Percentiles rank a stretch among this genome's conserved stretches.
phyloP scores from a whole-genome alignment of 345 rosid species.

The Corchorus capsularis region DNA sequence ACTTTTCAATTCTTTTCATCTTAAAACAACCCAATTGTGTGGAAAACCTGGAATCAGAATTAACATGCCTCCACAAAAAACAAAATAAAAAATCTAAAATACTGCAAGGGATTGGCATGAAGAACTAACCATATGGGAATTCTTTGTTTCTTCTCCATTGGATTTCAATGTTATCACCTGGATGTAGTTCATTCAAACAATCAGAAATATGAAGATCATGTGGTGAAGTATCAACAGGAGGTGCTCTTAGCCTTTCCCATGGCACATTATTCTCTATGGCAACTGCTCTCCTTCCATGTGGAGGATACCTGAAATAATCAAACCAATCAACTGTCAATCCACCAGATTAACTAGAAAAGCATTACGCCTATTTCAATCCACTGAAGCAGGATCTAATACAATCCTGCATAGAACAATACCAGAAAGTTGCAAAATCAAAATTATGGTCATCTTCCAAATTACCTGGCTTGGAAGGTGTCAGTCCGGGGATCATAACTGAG shows the following conservation, averaged over 20 bases:
- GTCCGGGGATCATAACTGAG: slow-evolving; percentile 70
- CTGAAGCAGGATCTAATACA: neutral
- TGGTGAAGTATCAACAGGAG: slow-evolving; percentile 66
- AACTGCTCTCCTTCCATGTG: slow-evolving; percentile 65
- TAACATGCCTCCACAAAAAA: neutral
- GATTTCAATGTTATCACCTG: slow-evolving; percentile 90
- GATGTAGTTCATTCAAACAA: slow-evolving; percentile 67
- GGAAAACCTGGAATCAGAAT: neutral
- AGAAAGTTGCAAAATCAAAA: slow-evolving; percentile 3
- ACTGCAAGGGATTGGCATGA: neutral
- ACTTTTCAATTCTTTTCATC: neutral
- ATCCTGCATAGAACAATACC: neutral
- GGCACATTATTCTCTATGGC: slow-evolving; percentile 63
- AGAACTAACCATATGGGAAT: slow-evolving; percentile 60
- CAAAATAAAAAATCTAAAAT: neutral
- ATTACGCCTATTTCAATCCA: slow-evolving; percentile 1
- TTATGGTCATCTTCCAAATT: slow-evolving; percentile 16
- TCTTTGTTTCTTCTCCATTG: slow-evolving; percentile 96
- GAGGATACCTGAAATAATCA: slow-evolving; percentile 65
- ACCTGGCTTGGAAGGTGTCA: slow-evolving; percentile 89
- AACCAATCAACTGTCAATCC: slow-evolving; percentile 14
- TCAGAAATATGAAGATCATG: slow-evolving; percentile 68
- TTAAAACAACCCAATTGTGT: neutral
- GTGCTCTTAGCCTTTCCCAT: slow-evolving; percentile 84
- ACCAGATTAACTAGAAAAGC: neutral